A percentile compares a stretch with the other conserved stretches of the same genome.
phyloP scores from a whole-genome alignment of 2,329 filamentous ascomycete species.

The Pestalotiopsis sp. region DNA sequence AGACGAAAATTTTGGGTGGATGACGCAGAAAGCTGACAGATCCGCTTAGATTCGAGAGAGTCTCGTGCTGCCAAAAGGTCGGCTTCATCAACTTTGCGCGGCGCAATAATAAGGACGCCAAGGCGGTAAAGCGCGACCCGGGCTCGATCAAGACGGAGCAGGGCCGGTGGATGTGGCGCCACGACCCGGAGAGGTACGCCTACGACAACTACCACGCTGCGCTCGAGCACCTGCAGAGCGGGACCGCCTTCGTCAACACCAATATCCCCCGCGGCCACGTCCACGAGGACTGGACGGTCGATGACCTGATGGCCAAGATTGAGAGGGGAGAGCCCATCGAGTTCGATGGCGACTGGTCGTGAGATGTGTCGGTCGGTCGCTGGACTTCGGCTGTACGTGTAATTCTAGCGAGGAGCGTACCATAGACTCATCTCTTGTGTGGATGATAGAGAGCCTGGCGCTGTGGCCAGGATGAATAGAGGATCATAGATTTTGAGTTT shows the following conservation, averaged over 20 bases:
- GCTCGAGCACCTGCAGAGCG: neutral
- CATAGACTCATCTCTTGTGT: neutral
- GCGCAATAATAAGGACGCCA: neutral
- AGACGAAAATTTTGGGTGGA: neutral
- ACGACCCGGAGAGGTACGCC: slow-evolving; percentile 7
- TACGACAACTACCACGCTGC: neutral
- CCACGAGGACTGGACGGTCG: slow-evolving; percentile 3
- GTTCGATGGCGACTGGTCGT: slow-evolving; percentile 2
- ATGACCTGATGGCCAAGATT: slow-evolving; percentile 1
- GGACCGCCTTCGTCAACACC: slow-evolving; percentile 1
- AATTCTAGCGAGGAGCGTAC: neutral
- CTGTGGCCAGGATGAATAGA: neutral
- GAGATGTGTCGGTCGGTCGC: neutral
- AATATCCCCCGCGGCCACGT: neutral
- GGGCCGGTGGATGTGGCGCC: slow-evolving; percentile 5
- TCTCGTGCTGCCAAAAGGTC: slow-evolving; percentile 8
- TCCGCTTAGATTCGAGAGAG: slow-evolving; percentile 4
- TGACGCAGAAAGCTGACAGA: neutral
- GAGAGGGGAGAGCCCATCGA: neutral
- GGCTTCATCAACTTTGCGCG: slow-evolving; percentile 8
- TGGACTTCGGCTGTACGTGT: neutral
- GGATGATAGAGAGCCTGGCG: neutral
- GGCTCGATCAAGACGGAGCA: slow-evolving; percentile 5
- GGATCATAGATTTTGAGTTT: neutral
- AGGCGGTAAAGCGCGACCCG: neutral